Evolutionary conservation across 306 rosid species (phyloP), one percentile per base, ranked within the genome.

Genomic region (Quercus agrifolia): DNA sequence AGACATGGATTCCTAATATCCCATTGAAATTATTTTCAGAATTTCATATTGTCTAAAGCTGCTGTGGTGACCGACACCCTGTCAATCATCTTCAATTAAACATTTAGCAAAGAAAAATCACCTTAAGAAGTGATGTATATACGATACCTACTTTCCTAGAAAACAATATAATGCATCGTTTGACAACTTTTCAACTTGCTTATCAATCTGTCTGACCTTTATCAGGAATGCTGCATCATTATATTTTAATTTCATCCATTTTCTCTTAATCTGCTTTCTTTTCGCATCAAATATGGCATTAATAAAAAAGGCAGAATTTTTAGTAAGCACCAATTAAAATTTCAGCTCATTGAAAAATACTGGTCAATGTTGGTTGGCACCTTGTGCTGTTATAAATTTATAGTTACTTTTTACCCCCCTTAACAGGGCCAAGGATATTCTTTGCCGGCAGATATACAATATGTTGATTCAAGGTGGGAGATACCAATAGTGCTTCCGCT

Each of bases 381-480:
- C 51, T 35, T 67, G 23, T 67, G 49, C 49, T 67, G 51, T 19
- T 67, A 9, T 19, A 67, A 64, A 67, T 18, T 59, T 66, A 59
- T 77, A n/a, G 8, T 78, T 27, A 59, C 44, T 35, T 58, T 71
- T 69, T 79, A 66, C 67, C 79, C 15, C 51, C 78, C 83, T 73
- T 7, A 74, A 85, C 88, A 92, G 99, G 99, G 97, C 57, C 92
- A 94, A 79, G 97, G 99, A 57, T 94, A 92, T 88, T 94, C 97
- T 19, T 79, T 92, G 79, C 93, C 99, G 21, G 99, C 93, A 57
- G 97, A 94, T 89, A 88, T 92, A 81, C 97, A 92, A 81, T 92
- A 94, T 87, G 94, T 91, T 56, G 99, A 94, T 80, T 88, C 97
- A 54, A 90, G 97, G 82, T 86, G 92, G 97, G 91, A 89, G 77